phyloP scores from a whole-genome alignment of 2,329 filamentous ascomycete species.

The Blastomyces percursus region DNA sequence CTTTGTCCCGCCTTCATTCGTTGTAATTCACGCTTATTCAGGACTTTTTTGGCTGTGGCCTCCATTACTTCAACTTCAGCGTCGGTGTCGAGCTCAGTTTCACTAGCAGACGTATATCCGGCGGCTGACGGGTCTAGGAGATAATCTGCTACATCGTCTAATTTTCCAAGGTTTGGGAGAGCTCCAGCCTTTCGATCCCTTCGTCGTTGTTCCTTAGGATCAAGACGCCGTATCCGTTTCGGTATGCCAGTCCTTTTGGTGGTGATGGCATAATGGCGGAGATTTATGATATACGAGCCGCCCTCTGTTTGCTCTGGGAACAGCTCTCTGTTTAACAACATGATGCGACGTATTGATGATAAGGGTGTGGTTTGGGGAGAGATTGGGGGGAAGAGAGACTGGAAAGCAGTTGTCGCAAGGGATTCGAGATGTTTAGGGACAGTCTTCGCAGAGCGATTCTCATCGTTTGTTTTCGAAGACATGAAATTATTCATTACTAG shows the following conservation, averaged over 20 bases:
- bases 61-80: constrained; percentile 80
- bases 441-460: constrained; percentile 48
- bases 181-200: constrained; percentile 53
- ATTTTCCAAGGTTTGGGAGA: constrained; percentile 77
- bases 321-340: constrained; percentile 74
- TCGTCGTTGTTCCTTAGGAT: constrained; percentile 71
- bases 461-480: constrained; percentile 46
- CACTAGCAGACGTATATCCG: constrained; percentile 85
- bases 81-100: constrained; percentile 87
- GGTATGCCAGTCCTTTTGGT: constrained; percentile 78
- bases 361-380: constrained; percentile 83
- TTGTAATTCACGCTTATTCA: constrained; percentile 41
- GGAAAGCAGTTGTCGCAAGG: constrained; percentile 86
- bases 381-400: constrained; percentile 91
- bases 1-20: constrained; percentile 36
- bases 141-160: constrained; percentile 91
- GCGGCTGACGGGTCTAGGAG: constrained; percentile 69
- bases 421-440: constrained; percentile 92
- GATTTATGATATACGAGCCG: constrained; percentile 68
- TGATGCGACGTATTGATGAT: constrained; percentile 80
- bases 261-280: constrained; percentile 90
- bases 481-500: constrained; percentile 98
- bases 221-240: constrained; percentile 69
- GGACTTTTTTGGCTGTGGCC: constrained; percentile 43
- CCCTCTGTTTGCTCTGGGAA: constrained; percentile 35